Evolutionary conservation across 2,329 filamentous ascomycete species (phyloP), one percentile per base, ranked within the genome.

Genomic region (Hirsutella rhossiliensis): DNA sequence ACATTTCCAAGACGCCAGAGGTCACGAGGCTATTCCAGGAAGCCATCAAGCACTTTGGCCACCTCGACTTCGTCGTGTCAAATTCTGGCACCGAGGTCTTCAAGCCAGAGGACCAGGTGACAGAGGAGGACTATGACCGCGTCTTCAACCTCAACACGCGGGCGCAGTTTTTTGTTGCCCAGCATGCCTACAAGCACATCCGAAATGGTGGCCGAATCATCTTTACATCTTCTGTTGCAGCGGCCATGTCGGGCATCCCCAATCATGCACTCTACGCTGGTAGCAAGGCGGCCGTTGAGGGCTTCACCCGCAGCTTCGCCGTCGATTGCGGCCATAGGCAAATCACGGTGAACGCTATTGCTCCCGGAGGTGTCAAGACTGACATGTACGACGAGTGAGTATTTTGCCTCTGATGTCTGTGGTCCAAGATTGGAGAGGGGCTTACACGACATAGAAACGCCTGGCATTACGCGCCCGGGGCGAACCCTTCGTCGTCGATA

Each of bases 281-380:
- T 13, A 78, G 72, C 61, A 88, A 88, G 71, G 84, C 82, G 53
- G 78, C 84, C 32, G 80, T 87, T 48, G 84, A 87, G 63, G 82
- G 81, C 11, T 85, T 87, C 62, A 81, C 84, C 52, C 81, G 84
- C 60, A 79, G 75, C 53, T 83, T 87, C 64, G 80, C 84, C 5
- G 80, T 79, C 40, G 80, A 84, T 66, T 78, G 75, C 51, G 77
- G 81, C 43, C 74, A 81, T 65, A 73, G 78, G 55, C 75, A 76
- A 45, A 80, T 82, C 58, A 82, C 78, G 0, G 78, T 82, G 59
- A 83, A 83, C 55, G 76, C 75, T 38, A 70, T 83, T 29, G 80
- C 80, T 0, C 80, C 80, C 0, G 80, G 79, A 45, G 79, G 78
- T 13, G 80, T 80, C 61, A 80, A 80, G 66, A 79, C 73, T 13